phyloP scores from a whole-genome alignment of 768 basidiomycete genomes.

The Tephrocybe rancida region DNA sequence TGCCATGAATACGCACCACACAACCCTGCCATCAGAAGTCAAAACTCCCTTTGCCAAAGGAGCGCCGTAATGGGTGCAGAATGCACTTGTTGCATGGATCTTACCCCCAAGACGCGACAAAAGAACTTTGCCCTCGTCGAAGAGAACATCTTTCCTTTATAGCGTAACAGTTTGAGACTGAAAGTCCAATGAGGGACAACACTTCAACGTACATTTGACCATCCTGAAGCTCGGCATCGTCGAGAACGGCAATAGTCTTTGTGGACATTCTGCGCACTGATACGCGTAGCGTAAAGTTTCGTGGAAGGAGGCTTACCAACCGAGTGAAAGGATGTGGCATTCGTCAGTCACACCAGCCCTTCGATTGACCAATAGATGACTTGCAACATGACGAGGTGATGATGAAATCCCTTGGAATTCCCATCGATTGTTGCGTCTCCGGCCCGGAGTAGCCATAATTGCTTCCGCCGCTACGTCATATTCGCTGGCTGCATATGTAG shows the following conservation, averaged over 20 bases:
- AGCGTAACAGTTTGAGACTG: not conserved
- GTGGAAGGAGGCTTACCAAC: slow-evolving; percentile 9
- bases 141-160: slow-evolving; percentile 79
- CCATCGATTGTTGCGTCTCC: not conserved
- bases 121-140: slow-evolving; percentile 78
- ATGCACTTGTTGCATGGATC: slow-evolving; percentile 78
- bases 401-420: not conserved
- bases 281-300: slow-evolving; percentile 6
- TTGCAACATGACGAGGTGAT: not conserved
- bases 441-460: too few species aligned
- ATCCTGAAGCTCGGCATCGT: slow-evolving; percentile 59
- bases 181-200: not conserved
- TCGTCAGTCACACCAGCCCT: not conserved
- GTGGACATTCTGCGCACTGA: slow-evolving; percentile 39
- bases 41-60: slow-evolving; percentile 84
- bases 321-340: slow-evolving; percentile 10
- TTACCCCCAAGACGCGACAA: slow-evolving; percentile 76
- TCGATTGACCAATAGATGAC: not conserved
- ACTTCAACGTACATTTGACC: slow-evolving; percentile 56
- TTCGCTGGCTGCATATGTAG: too few species aligned
- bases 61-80: slow-evolving; percentile 92
- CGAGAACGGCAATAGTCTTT: slow-evolving; percentile 59
- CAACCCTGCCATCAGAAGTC: slow-evolving; percentile 74
- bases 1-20: slow-evolving; percentile 54
- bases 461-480: too few species aligned